Evolutionary conservation across 2,329 filamentous ascomycete species (phyloP).

Genomic region (Cercospora beticola): DNA sequence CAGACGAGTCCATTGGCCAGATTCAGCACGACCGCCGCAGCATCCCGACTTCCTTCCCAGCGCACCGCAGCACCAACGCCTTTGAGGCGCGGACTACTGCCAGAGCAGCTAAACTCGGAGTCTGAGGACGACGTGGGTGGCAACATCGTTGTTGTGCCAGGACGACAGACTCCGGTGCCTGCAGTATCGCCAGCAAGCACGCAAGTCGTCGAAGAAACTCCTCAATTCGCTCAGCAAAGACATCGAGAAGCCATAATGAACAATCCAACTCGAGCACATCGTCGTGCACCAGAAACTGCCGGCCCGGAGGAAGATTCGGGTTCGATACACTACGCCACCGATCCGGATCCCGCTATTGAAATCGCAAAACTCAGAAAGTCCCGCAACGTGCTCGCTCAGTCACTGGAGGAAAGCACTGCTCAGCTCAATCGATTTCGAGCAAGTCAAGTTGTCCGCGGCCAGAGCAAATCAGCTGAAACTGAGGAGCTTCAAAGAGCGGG

Average conservation of each 20-base stretch:
- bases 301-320: neutral
- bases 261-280: neutral
- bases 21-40: neutral
- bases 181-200: constrained; percentile 11
- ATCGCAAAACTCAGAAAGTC: constrained; percentile 4
- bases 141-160: neutral
- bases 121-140: neutral
- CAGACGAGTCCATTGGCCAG: constrained; percentile 1
- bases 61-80: neutral
- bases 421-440: constrained; percentile 9
- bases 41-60: neutral
- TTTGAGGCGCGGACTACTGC: neutral
- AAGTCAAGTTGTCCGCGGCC: neutral
- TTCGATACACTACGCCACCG: neutral
- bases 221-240: neutral
- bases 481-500: neutral
- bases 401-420: constrained; percentile 11
- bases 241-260: no score
- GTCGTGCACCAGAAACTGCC: neutral
- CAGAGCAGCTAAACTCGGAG: neutral
- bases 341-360: neutral
- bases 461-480: neutral
- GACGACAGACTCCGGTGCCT: neutral
- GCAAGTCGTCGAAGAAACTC: constrained; percentile 11
- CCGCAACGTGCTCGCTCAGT: neutral